Conservation (phyloP, 2,329 filamentous ascomycete genomes). For the Aspergillus phoenicis region DNA sequence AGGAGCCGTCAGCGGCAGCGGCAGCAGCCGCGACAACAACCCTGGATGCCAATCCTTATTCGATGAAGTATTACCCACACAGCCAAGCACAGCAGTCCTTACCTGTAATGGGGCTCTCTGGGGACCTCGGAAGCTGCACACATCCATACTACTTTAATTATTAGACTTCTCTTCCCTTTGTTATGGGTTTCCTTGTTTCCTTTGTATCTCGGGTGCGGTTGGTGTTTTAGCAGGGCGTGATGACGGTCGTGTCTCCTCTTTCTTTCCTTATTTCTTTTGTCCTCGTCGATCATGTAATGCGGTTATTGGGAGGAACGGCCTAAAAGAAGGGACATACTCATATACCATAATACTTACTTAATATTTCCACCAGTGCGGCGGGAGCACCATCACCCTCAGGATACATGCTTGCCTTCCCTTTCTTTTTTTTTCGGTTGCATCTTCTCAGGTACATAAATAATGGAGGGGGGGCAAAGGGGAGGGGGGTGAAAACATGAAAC, state of each 20-base stretch:
- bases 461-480: neutral
- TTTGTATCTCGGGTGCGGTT: conserved; percentile 4
- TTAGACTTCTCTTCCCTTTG: conserved; percentile 11
- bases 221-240: neutral
- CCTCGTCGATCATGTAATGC: neutral
- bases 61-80: conserved; percentile 21
- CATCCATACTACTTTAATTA: conserved; percentile 35
- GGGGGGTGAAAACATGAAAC: neutral
- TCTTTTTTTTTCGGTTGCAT: neutral
- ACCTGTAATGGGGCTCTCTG: conserved; percentile 20
- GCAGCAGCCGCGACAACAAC: neutral
- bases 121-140: conserved; percentile 22
- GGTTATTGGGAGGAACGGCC: neutral
- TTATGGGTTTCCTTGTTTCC: neutral
- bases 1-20: conserved; percentile 9
- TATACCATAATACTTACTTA: conserved; percentile 4
- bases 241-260: neutral
- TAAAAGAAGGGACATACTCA: neutral
- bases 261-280: neutral
- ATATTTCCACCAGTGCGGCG: neutral
- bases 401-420: neutral
- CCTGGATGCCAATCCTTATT: conserved; percentile 16
- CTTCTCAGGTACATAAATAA: neutral
- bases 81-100: conserved; percentile 12
- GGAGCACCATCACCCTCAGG: neutral